Evolutionary conservation across 345 rosid species (phyloP).

Genomic region (Corymbia maculata): DNA sequence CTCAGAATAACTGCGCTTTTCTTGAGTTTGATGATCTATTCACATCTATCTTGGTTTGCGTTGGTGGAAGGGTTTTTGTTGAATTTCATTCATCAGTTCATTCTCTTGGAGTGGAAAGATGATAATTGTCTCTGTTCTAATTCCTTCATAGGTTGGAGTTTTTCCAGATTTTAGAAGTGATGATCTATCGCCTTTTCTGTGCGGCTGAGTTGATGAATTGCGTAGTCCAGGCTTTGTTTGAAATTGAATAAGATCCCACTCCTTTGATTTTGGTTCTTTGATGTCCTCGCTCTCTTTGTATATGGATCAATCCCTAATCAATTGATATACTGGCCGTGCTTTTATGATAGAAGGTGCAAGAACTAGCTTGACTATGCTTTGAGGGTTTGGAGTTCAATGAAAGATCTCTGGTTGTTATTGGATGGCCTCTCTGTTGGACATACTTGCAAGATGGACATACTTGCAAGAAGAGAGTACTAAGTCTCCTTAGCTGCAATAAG

Average conservation of each 20-base stretch:
- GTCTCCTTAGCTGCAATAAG: neutral
- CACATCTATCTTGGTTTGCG: neutral
- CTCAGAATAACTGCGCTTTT: neutral
- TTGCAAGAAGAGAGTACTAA: neutral
- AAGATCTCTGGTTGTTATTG: neutral
- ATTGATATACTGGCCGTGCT: neutral
- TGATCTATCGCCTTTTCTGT: neutral
- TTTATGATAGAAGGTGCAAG: neutral
- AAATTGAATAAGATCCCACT: neutral
- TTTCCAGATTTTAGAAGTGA: too few relatives aligned
- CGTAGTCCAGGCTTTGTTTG: neutral
- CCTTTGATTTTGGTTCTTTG: neutral
- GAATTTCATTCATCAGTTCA: neutral
- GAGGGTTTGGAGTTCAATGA: neutral
- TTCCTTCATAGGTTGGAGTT: too few relatives aligned
- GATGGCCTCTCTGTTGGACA: neutral
- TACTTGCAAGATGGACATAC: too few relatives aligned
- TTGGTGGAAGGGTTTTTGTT: neutral
- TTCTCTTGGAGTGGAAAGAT: neutral
- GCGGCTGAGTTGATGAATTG: neutral
- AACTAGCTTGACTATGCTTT: neutral
- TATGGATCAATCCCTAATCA: neutral
- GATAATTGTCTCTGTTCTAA: neutral
- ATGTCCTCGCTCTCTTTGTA: neutral
- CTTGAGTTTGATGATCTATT: neutral